phyloP scores from a whole-genome alignment of 1,139 yeast genomes.

The Yamadazyma atmosphaerica region DNA sequence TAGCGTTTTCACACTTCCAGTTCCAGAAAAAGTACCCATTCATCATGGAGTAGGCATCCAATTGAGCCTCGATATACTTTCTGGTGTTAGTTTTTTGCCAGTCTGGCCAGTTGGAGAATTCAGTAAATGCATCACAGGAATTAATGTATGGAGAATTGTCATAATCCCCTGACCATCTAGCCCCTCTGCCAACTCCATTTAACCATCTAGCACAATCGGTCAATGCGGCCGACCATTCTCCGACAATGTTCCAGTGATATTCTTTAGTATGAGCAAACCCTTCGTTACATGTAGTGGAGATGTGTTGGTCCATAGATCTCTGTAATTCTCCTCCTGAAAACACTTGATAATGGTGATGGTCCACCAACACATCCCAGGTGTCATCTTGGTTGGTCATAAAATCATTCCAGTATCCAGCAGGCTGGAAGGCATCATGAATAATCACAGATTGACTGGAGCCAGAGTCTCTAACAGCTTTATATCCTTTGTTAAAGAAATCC shows the following conservation, averaged over 20 bases:
- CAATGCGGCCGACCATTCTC: constrained; percentile 94
- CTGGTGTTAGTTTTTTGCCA: constrained; percentile 60
- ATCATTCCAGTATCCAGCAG: constrained; percentile 62
- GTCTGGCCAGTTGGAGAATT: constrained; percentile 59
- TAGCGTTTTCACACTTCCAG: constrained; percentile 81
- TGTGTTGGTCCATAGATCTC: constrained; percentile 58
- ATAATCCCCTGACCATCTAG: constrained; percentile 78
- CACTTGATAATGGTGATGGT: constrained; percentile 92
- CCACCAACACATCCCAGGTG: constrained; percentile 70
- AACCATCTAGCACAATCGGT: constrained; percentile 93
- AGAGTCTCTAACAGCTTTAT: constrained; percentile 46
- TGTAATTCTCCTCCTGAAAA: constrained; percentile 65
- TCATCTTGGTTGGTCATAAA: constrained; percentile 35
- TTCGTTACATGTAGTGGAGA: constrained; percentile 61
- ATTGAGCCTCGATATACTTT: constrained; percentile 80
- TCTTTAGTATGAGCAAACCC: constrained; percentile 55
- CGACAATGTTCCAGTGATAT: constrained; percentile 73
- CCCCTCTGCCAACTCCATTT: constrained; percentile 87
- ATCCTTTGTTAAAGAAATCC: constrained; percentile 58
- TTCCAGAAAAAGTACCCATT: constrained; percentile 92
- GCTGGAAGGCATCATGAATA: constrained; percentile 75
- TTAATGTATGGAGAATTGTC: constrained; percentile 55
- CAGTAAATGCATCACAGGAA: constrained; percentile 60
- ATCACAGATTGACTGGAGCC: constrained; percentile 55
- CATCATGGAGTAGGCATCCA: constrained; percentile 73